phyloP scores from a whole-genome alignment of 2,329 filamentous ascomycete species.

The Colletotrichum sp. region DNA sequence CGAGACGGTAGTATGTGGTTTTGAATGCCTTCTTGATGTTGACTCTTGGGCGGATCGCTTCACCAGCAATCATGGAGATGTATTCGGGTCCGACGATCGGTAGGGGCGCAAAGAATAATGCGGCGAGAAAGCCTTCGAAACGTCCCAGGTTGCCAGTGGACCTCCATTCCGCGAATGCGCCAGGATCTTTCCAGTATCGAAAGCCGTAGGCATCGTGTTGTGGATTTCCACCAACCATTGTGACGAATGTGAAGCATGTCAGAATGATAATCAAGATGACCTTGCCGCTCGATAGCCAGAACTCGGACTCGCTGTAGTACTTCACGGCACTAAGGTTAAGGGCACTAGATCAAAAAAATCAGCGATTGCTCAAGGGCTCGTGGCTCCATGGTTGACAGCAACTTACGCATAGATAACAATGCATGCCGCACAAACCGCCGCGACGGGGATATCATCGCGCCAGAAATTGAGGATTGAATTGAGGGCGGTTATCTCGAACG shows the following conservation, averaged over 20 bases:
- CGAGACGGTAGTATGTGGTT: slow-evolving; percentile 74
- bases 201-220: slow-evolving; percentile 67
- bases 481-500: slow-evolving; percentile 54
- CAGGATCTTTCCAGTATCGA: slow-evolving; percentile 66
- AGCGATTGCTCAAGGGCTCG: not conserved
- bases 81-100: slow-evolving; percentile 72
- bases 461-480: slow-evolving; percentile 42
- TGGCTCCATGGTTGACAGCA: not conserved
- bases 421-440: slow-evolving; percentile 14
- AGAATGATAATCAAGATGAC: slow-evolving; percentile 67
- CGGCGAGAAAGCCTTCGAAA: slow-evolving; percentile 74
- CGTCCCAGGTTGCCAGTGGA: slow-evolving; percentile 65
- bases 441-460: slow-evolving; percentile 30
- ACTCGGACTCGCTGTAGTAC: slow-evolving; percentile 75
- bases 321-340: slow-evolving; percentile 44
- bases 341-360: not conserved
- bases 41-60: slow-evolving; percentile 66
- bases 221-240: slow-evolving; percentile 66
- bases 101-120: slow-evolving; percentile 68
- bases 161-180: slow-evolving; percentile 55
- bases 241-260: slow-evolving; percentile 65
- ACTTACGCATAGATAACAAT: slow-evolving; percentile 1
- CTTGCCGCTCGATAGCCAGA: slow-evolving; percentile 65
- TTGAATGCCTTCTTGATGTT: slow-evolving; percentile 74
- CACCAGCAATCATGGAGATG: slow-evolving; percentile 71